Conservation (phyloP, 2,329 filamentous ascomycete species). For the Aspergillus nomiae region DNA sequence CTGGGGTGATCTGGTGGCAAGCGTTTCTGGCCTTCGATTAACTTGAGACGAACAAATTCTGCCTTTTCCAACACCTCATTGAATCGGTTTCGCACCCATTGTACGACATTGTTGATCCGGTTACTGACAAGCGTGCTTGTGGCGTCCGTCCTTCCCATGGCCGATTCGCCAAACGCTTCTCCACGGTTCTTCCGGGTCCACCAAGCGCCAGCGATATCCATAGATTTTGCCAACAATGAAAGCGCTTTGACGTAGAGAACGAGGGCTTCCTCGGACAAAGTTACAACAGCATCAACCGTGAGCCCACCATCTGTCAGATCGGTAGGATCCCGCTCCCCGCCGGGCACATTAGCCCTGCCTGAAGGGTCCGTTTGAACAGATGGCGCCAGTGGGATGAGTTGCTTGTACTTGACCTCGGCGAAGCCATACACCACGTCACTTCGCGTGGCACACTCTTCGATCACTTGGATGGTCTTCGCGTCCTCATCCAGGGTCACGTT, state of each 20-base stretch:
- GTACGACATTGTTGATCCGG: slow-evolving; percentile 88
- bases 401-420: slow-evolving; percentile 97
- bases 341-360: slow-evolving; percentile 31
- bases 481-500: slow-evolving; percentile 74
- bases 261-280: slow-evolving; percentile 88
- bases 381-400: slow-evolving; percentile 85
- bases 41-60: slow-evolving; percentile 85
- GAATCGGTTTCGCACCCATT: slow-evolving; percentile 92
- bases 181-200: slow-evolving; percentile 78
- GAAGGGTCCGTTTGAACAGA: slow-evolving; percentile 52
- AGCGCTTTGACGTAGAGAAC: slow-evolving; percentile 96
- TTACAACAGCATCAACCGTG: slow-evolving; percentile 81
- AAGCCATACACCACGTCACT: slow-evolving; percentile 98
- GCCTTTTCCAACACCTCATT: slow-evolving; percentile 97
- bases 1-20: slow-evolving; percentile 82
- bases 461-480: slow-evolving; percentile 71
- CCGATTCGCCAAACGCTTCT: slow-evolving; percentile 54
- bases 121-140: slow-evolving; percentile 58
- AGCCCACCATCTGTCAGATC: slow-evolving; percentile 73
- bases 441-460: slow-evolving; percentile 88
- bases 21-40: slow-evolving; percentile 81
- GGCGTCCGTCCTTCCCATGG: slow-evolving; percentile 48
- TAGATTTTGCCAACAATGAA: slow-evolving; percentile 84
- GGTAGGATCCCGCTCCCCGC: slow-evolving; percentile 36
- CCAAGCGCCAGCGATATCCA: slow-evolving; percentile 93